Conservation (phyloP, 2,329 filamentous ascomycete species). For the Helicocarpus griseus region DNA sequence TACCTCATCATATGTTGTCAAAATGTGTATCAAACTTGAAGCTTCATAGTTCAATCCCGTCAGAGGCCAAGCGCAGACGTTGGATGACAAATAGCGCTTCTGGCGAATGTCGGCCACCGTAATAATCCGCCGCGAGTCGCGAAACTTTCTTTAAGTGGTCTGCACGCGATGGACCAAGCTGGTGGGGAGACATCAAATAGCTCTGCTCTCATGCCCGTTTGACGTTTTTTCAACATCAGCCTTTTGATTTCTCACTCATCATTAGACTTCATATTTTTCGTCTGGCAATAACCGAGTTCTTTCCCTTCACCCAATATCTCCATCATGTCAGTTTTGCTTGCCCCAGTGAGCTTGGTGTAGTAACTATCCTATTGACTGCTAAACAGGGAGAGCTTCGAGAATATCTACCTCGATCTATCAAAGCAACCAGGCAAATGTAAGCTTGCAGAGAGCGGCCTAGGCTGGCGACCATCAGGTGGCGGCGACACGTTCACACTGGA, state of each 20-base stretch:
- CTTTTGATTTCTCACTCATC: not conserved
- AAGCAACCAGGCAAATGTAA: constrained; percentile 87
- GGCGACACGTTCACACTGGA: constrained; percentile 93
- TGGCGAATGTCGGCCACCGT: not conserved
- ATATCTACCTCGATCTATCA: constrained; percentile 92
- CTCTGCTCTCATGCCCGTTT: not conserved
- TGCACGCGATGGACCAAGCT: constrained; percentile 1
- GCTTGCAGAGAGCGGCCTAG: constrained; percentile 86
- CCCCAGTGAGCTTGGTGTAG: not conserved
- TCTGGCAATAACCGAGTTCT: not conserved
- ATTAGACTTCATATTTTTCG: not conserved
- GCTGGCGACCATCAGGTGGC: constrained; percentile 83
- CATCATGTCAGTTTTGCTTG: constrained; percentile 8
- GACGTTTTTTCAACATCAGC: not conserved
- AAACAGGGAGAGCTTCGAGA: constrained; percentile 81
- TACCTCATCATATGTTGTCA: no score
- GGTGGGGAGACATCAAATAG: not conserved
- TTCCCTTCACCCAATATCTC: not conserved
- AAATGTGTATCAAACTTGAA: no score
- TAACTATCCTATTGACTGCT: constrained; percentile 2
- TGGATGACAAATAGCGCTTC: not conserved
- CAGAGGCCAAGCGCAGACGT: not conserved
- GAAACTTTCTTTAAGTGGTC: constrained; percentile 2
- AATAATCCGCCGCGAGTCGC: not conserved
- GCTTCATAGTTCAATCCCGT: no score